phyloP scores from a whole-genome alignment of 495 filamentous ascomycete genomes.

The Penicillium cinerascens region DNA sequence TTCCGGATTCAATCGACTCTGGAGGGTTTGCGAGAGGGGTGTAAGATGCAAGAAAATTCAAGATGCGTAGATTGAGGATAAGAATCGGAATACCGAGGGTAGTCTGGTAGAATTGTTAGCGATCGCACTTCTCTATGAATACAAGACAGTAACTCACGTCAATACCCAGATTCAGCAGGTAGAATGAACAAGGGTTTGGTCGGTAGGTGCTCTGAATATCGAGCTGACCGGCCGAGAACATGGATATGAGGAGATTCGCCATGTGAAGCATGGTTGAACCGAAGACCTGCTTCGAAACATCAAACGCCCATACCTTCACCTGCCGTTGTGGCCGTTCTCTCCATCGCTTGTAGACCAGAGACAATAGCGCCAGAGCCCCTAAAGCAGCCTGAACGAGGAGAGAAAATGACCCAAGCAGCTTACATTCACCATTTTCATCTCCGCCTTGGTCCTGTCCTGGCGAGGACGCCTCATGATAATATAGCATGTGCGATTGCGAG shows the following conservation, averaged over 20 bases:
- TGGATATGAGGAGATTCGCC: slow-evolving; percentile 89
- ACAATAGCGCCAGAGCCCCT: slow-evolving; percentile 76
- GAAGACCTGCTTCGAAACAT: slow-evolving; percentile 96
- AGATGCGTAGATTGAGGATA: slow-evolving; percentile 74
- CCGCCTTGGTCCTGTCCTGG: slow-evolving; percentile 17
- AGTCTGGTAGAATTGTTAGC: slow-evolving; percentile 54
- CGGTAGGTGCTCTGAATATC: slow-evolving; percentile 57
- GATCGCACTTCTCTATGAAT: background rate
- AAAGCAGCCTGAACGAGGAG: slow-evolving; percentile 84
- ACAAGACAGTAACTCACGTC: slow-evolving; percentile 66
- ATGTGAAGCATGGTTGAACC: slow-evolving; percentile 86
- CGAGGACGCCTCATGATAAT: slow-evolving; percentile 15
- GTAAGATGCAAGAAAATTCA: slow-evolving; percentile 66
- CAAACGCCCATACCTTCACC: slow-evolving; percentile 92
- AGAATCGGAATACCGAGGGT: slow-evolving; percentile 93
- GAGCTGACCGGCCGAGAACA: slow-evolving; percentile 82
- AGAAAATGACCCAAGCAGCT: slow-evolving; percentile 80
- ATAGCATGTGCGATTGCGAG: slow-evolving; percentile 12
- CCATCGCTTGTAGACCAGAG: slow-evolving; percentile 90
- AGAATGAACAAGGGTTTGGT: slow-evolving; percentile 95
- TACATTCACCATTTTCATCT: slow-evolving; percentile 65
- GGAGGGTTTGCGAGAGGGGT: slow-evolving; percentile 76
- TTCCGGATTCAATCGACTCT: slow-evolving; percentile 85
- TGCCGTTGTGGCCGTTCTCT: slow-evolving; percentile 88
- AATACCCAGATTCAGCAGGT: slow-evolving; percentile 87